Evolutionary conservation across 192 early-diverging fungal species (phyloP).

Genomic region (Geranomyces michiganensis): DNA sequence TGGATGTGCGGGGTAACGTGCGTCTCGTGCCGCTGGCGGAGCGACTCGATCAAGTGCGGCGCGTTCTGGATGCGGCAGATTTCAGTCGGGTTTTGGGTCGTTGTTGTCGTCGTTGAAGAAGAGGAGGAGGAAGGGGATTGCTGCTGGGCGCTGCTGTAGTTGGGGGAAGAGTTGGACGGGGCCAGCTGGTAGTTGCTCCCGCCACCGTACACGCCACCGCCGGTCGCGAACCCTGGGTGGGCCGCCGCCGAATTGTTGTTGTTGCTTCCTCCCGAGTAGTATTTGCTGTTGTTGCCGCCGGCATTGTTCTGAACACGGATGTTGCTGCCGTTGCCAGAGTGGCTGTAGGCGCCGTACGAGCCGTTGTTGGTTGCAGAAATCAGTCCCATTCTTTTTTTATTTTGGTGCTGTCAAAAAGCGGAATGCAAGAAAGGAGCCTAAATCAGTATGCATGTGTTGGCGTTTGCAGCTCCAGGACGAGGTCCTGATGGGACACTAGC

Average conservation of each 20-base stretch:
- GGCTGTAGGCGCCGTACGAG: conserved; percentile 5
- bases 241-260: not conserved
- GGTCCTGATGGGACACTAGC: not conserved
- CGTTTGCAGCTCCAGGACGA: not conserved
- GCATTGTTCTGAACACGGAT: conserved; percentile 9
- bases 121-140: not conserved
- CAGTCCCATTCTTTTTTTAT: conserved; percentile 14
- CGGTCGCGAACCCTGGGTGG: not conserved
- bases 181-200: not conserved
- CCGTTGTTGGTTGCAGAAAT: conserved; percentile 18
- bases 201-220: not conserved
- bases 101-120: not conserved
- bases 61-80: conserved; percentile 27
- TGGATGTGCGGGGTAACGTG: conserved; percentile 22
- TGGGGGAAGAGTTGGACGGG: not conserved
- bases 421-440: not conserved
- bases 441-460: not conserved
- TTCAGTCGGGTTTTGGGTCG: conserved; percentile 6
- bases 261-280: too few species aligned
- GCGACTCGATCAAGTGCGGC: conserved; percentile 12
- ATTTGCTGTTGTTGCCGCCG: not conserved
- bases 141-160: conserved; percentile 9
- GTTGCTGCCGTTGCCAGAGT: conserved; percentile 11
- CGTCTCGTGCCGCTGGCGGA: conserved; percentile 21
- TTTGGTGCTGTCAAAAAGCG: not conserved